Percentiles rank a stretch among this genome's conserved stretches.
phyloP scores from a whole-genome alignment of 2,329 filamentous ascomycete genomes.

The Aspergillus tanneri region DNA sequence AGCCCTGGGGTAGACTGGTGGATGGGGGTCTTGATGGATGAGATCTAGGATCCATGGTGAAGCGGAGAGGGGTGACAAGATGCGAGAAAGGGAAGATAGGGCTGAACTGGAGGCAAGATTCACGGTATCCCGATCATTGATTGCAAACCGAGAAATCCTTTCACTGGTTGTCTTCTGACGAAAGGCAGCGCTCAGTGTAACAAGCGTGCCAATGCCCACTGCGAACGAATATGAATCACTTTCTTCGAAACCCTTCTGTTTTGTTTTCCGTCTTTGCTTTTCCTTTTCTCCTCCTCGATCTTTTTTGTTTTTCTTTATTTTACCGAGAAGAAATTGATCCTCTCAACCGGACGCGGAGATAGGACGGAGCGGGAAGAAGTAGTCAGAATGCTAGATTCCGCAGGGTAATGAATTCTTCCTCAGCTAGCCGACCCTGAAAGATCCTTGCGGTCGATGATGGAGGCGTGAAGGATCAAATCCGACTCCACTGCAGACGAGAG shows the following conservation, averaged over 20 bases:
- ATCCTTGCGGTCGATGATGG: conserved; percentile 16
- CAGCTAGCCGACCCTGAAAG: conserved; percentile 18
- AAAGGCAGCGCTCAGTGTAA: conserved; percentile 11
- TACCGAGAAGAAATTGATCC: conserved; percentile 12
- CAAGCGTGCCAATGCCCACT: conserved; percentile 15
- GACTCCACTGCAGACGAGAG: conserved; percentile 35
- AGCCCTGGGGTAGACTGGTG: conserved; percentile 46
- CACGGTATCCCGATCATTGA: conserved; percentile 40
- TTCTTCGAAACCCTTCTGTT: conserved; percentile 8
- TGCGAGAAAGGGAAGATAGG: conserved; percentile 15
- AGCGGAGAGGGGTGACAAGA: conserved; percentile 15
- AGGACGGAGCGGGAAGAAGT: conserved; percentile 20
- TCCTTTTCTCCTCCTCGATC: conserved; percentile 9
- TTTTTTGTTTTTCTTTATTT: conserved; percentile 21
- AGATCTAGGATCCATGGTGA: conserved; percentile 44
- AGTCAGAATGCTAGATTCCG: conserved; percentile 7
- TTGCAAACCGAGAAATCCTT: conserved; percentile 23
- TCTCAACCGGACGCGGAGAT: conserved; percentile 12
- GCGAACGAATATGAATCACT: conserved; percentile 14
- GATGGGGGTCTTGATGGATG: conserved; percentile 47
- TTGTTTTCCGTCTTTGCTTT: conserved; percentile 9
- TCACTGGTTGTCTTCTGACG: conserved; percentile 17
- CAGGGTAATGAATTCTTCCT: conserved; percentile 9
- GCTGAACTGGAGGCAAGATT: conserved; percentile 21
- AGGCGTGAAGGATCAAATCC: conserved; percentile 23